These are phyloP conservation scores for Hyphopichia pseudoburtonii DNA, from an alignment of 1,139 yeast species.

Conservation along the genomic window DNA sequence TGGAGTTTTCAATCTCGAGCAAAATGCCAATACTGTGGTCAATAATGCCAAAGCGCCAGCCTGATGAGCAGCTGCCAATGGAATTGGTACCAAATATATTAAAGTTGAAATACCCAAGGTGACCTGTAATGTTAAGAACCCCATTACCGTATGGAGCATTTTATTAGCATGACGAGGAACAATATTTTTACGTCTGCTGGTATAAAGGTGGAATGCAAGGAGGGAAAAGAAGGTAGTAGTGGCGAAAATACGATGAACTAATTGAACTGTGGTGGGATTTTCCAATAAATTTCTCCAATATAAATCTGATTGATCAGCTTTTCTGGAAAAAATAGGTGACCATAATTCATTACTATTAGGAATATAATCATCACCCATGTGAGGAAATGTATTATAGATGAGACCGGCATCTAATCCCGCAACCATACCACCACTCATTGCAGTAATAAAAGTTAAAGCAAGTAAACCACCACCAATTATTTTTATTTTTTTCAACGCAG, in stretches of 20 bases:
- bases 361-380: conserved; percentile 81
- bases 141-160: conserved; percentile 70
- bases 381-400: conserved; percentile 94
- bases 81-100: conserved; percentile 85
- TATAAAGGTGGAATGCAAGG: conserved; percentile 63
- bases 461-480: conserved; percentile 54
- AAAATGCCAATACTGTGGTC: conserved; percentile 72
- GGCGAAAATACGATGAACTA: conserved; percentile 86
- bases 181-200: conserved; percentile 52
- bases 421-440: conserved; percentile 96
- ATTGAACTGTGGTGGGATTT: conserved; percentile 94
- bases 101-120: conserved; percentile 83
- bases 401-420: conserved; percentile 98
- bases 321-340: conserved; percentile 71
- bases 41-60: conserved; percentile 93
- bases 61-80: conserved; percentile 93
- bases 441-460: conserved; percentile 76
- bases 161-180: conserved; percentile 58
- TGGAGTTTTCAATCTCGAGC: conserved; percentile 71
- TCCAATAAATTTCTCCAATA: conserved; percentile 93
- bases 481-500: conserved; percentile 60
- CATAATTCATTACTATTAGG: conserved; percentile 77
- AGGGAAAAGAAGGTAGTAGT: conserved; percentile 74
- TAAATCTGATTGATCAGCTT: conserved; percentile 66
- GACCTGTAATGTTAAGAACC: conserved; percentile 79